Base-by-base conservation (phyloP, 1,284 basidiomycete genomes). In the Moniliella sp. region DNA sequence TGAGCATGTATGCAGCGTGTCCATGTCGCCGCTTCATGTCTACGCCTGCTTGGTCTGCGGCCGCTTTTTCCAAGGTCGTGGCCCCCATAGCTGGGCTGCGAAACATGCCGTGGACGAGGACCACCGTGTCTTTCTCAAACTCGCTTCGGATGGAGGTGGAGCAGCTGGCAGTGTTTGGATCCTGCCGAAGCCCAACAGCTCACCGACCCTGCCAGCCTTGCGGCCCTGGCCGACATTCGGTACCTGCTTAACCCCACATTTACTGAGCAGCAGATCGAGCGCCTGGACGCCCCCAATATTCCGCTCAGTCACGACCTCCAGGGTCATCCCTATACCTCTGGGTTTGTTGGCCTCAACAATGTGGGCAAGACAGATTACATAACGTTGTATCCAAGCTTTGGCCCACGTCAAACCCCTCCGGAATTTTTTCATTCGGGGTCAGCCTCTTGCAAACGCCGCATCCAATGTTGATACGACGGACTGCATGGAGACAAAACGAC, bases 11-110 rank as follows among this genome's bases (percentile, higher is more conserved):
- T 99, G 91, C 67, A 93, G 83, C 5, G 82, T 97, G 36, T 88
- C 81, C 16, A 68, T 83, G 29, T 81, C 80, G 17, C 91, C 93
- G 62, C 84, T 93, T 68, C 91, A 97, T 62, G 79, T 81, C 42
- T 99, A 99, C 54, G 83, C 82, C 14, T 99, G 91, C 57, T 73
- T 99, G 29, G 84, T 97, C 8, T 93, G 84, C 60, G 91, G 91
- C 34, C 93, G 91, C 63, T 97, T 94, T 64, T 97, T 93, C 55
- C 91, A 97, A 67, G 91, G 91, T 3, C 70, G 91, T 46, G 86
- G 91, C 12, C 74, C 76, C 42, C 78, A 71, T 27, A 86, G 82
- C 32, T 86, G 83, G 60, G 91, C 91, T 15, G 97, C 91, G 63
- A 73, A 83, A 8, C 91, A 99, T 64, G 80, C 83, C 23, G 91